Evolutionary conservation across 805 yeast species (phyloP).

Genomic region (Lachancea fermentati): DNA sequence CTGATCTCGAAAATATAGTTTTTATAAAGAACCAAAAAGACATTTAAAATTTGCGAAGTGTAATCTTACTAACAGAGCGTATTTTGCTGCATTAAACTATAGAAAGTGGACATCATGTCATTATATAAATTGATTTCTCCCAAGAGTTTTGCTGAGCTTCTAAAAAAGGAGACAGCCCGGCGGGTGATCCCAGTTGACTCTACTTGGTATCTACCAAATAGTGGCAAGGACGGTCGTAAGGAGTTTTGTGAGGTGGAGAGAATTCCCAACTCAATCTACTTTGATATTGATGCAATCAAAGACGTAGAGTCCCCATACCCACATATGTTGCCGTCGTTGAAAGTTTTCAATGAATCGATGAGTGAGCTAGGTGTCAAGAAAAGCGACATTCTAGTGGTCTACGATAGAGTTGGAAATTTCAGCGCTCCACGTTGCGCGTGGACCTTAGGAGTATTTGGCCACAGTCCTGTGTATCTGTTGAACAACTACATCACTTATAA

Average conservation of each 20-base stretch:
- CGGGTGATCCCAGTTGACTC: constrained; percentile 67
- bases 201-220: constrained; percentile 89
- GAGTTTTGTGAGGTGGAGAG: constrained; percentile 55
- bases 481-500: constrained; percentile 61
- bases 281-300: constrained; percentile 69
- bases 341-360: constrained; percentile 49
- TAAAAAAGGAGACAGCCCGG: constrained; percentile 18
- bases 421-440: constrained; percentile 90
- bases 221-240: constrained; percentile 49
- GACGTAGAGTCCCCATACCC: constrained; percentile 64
- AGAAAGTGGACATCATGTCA: constrained; percentile 13
- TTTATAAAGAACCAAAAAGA: too few species aligned
- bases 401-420: constrained; percentile 80
- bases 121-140: constrained; percentile 28
- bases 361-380: constrained; percentile 49
- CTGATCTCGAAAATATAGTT: neutral
- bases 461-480: constrained; percentile 58
- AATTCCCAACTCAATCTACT: constrained; percentile 60
- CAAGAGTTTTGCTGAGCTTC: constrained; percentile 18
- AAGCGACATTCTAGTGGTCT: constrained; percentile 64
- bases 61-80: constrained; percentile 35
- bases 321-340: constrained; percentile 77
- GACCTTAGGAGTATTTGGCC: constrained; percentile 81
- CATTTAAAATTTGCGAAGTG: too few species aligned
- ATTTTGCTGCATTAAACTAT: too few species aligned